Evolutionary conservation across 2,329 filamentous ascomycete genomes (phyloP).

Genomic region (Xylariales sp.): DNA sequence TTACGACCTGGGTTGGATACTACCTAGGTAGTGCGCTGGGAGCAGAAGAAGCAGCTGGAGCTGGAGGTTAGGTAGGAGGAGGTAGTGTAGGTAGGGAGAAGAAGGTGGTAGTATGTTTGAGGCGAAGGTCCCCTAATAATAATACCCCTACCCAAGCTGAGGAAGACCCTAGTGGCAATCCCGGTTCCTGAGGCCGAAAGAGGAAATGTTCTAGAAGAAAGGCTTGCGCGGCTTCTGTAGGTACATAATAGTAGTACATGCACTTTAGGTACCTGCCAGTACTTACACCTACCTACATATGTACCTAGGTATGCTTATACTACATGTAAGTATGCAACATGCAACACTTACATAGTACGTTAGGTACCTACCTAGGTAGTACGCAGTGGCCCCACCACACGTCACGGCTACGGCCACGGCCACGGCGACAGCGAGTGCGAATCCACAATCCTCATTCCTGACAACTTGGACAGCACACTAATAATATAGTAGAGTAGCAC

Average conservation of each 20-base stretch:
- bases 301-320: too few relatives aligned
- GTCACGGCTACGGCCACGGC: constrained; percentile 15
- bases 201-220: constrained; percentile 39
- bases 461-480: neutral
- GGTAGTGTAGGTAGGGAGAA: too few relatives aligned
- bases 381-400: neutral
- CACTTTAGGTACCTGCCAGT: too few relatives aligned
- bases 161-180: constrained; percentile 11
- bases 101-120: neutral
- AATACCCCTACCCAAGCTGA: constrained; percentile 23
- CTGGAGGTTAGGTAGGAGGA: too few relatives aligned
- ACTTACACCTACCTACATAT: too few relatives aligned
- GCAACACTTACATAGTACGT: constrained; percentile 8
- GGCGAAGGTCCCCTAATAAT: constrained; percentile 20
- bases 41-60: too few relatives aligned
- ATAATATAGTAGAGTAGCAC: too few relatives aligned
- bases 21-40: too few relatives aligned
- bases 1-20: too few relatives aligned
- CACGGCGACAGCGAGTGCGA: constrained; percentile 13
- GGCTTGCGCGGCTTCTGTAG: neutral
- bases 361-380: neutral
- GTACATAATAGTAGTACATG: too few relatives aligned
- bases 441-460: constrained; percentile 29
- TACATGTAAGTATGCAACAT: constrained; percentile 3
- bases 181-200: constrained; percentile 26